Percentiles rank a stretch among this genome's conserved stretches.
Conservation (phyloP, 2,329 filamentous ascomycete genomes). For the Hymenoscyphus infarciens region DNA sequence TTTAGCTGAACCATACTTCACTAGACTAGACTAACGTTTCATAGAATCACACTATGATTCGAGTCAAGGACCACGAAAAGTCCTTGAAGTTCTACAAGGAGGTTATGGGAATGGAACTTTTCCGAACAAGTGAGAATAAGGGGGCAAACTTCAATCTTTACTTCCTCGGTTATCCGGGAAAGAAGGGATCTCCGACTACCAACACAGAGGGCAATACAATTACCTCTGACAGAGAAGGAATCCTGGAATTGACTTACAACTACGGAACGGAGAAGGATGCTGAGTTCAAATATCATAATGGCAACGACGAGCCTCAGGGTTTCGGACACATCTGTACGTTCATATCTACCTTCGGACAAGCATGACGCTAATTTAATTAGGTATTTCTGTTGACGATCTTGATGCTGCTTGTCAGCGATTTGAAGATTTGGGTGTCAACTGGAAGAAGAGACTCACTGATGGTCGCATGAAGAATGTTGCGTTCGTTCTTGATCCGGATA, state of each 20-base stretch:
- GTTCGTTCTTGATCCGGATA: conserved; percentile 84
- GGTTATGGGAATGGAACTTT: conserved; percentile 79
- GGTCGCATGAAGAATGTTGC: conserved; percentile 92
- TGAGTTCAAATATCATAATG: conserved; percentile 83
- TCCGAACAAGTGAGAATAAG: conserved; percentile 68
- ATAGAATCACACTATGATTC: conserved; percentile 89
- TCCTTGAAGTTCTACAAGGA: conserved; percentile 81
- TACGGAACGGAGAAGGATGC: conserved; percentile 82
- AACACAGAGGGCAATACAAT: conserved; percentile 54
- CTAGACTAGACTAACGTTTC: conserved; percentile 7
- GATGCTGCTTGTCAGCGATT: conserved; percentile 83
- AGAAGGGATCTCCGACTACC: conserved; percentile 50
- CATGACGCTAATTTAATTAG: conserved; percentile 38
- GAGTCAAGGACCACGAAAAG: conserved; percentile 76
- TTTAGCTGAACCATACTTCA: neutral
- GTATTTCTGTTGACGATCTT: conserved; percentile 81
- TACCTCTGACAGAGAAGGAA: conserved; percentile 69
- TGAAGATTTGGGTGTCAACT: conserved; percentile 75
- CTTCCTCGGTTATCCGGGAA: conserved; percentile 76
- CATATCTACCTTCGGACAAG: neutral
- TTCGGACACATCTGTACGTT: conserved; percentile 86
- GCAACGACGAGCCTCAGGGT: conserved; percentile 86
- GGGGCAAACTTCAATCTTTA: conserved; percentile 82
- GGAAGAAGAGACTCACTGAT: conserved; percentile 94
- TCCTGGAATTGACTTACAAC: conserved; percentile 88